Conservation (phyloP, 73 alveolate species). For the Tetrahymena thermophila region DNA sequence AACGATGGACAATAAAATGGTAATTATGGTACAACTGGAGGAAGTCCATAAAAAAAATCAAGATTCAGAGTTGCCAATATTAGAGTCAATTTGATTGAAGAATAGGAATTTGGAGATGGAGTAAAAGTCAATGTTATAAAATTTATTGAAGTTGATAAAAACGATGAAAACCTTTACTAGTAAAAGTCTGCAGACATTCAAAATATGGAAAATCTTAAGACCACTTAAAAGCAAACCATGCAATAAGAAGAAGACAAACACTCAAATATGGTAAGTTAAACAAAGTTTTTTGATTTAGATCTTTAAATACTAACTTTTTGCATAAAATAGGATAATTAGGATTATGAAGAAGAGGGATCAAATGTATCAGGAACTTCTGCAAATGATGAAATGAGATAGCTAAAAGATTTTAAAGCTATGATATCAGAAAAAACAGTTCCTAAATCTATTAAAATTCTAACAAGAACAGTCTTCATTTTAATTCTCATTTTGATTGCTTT, state of each 20-base stretch:
- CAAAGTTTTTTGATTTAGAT: not conserved
- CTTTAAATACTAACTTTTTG: too few species aligned
- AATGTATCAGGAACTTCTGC: constrained; percentile 36
- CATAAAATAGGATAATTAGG: constrained; percentile 9
- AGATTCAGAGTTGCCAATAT: constrained; percentile 17
- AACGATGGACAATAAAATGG: constrained; percentile 22
- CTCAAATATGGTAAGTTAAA: not conserved
- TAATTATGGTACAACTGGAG: not conserved
- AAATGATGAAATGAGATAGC: constrained; percentile 42
- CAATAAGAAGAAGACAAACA: not conserved
- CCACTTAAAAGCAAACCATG: constrained; percentile 25
- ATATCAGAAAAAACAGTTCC: constrained; percentile 44
- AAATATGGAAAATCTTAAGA: constrained; percentile 13
- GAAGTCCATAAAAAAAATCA: constrained; percentile 9
- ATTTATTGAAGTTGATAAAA: constrained; percentile 19
- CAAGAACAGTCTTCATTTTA: constrained; percentile 38
- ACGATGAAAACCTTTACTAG: constrained; percentile 13
- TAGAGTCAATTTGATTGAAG: constrained; percentile 5
- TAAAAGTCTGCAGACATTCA: constrained; percentile 29
- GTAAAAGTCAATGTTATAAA: not conserved
- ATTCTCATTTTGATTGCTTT: constrained; percentile 13
- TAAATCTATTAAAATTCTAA: constrained; percentile 24
- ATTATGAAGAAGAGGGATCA: constrained; percentile 36
- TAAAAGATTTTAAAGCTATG: constrained; percentile 43
- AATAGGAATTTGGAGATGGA: constrained; percentile 19